These are phyloP conservation scores for Aspergillus funiculosus DNA, from an alignment of 495 filamentous ascomycete genomes.

Conservation along the genomic window DNA sequence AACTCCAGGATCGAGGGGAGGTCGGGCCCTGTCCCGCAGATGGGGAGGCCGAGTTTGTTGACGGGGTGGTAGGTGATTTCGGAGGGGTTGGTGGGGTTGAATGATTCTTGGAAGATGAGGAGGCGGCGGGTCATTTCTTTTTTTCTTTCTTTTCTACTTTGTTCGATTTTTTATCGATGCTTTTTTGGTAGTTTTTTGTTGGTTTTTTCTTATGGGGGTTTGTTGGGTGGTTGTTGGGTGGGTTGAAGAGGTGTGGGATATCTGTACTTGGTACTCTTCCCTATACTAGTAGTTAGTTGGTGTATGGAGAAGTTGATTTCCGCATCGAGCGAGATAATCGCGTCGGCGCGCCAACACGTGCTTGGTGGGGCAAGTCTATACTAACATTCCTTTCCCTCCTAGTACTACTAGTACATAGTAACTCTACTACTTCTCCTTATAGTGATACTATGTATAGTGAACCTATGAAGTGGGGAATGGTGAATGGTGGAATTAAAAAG, in stretches of 20 bases:
- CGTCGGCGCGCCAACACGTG: conserved; percentile 6
- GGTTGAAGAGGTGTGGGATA: too few relatives aligned
- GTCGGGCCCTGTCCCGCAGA: conserved; percentile 35
- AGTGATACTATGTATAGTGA: too few relatives aligned
- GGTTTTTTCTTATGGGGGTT: neutral
- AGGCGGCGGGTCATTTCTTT: conserved; percentile 13
- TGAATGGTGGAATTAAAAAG: too few relatives aligned
- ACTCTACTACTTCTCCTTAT: too few relatives aligned
- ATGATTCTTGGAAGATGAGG: conserved; percentile 17
- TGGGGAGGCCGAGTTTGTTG: conserved; percentile 41
- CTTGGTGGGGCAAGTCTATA: neutral
- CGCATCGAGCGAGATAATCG: neutral
- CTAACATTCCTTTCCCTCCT: too few relatives aligned
- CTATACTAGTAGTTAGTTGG: too few relatives aligned
- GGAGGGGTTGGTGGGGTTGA: conserved; percentile 27
- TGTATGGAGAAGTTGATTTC: neutral
- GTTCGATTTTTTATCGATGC: neutral
- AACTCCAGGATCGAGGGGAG: conserved; percentile 36
- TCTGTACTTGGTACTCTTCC: too few relatives aligned
- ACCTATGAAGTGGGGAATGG: too few relatives aligned
- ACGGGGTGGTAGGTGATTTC: conserved; percentile 36
- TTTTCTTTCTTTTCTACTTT: neutral
- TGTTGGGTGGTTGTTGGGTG: neutral
- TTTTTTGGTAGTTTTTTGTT: neutral
- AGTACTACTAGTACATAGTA: too few relatives aligned